phyloP scores from a whole-genome alignment of 2,329 filamentous ascomycete genomes.

The Catunica adiposa region DNA sequence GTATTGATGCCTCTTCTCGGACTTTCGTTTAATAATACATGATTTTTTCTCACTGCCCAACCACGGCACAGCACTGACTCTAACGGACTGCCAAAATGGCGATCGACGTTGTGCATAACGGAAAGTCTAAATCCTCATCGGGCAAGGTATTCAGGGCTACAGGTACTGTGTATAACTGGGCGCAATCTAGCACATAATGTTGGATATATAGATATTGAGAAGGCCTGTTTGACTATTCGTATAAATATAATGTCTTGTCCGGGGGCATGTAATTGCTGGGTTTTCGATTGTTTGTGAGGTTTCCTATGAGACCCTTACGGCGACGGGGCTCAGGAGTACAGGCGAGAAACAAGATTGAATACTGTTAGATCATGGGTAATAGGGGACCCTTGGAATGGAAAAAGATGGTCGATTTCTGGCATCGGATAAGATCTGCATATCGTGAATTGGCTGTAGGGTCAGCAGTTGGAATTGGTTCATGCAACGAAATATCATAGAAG shows the following conservation, averaged over 20 bases:
- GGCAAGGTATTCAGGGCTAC: not conserved
- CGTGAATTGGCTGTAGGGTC: not conserved
- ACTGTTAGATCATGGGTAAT: not conserved
- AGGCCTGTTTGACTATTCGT: too few relatives aligned
- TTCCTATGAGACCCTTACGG: too few relatives aligned
- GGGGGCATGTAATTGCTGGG: too few relatives aligned
- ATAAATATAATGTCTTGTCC: too few relatives aligned
- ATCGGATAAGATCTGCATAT: not conserved
- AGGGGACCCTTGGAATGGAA: not conserved
- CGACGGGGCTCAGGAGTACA: not conserved
- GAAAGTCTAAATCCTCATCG: constrained; percentile 8
- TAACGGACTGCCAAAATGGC: not conserved
- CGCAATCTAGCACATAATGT: too few relatives aligned
- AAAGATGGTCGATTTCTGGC: not conserved
- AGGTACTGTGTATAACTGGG: too few relatives aligned
- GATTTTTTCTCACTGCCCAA: not conserved
- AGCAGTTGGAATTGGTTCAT: not conserved
- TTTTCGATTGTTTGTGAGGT: too few relatives aligned
- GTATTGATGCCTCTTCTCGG: too few relatives aligned
- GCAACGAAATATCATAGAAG: too few relatives aligned
- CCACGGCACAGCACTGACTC: not conserved
- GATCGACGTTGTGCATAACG: constrained; percentile 1
- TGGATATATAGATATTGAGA: too few relatives aligned
- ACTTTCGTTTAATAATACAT: not conserved
- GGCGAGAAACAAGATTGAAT: not conserved